Conservation (phyloP, 768 basidiomycete genomes). For the Macrolepiota fuliginosa region DNA sequence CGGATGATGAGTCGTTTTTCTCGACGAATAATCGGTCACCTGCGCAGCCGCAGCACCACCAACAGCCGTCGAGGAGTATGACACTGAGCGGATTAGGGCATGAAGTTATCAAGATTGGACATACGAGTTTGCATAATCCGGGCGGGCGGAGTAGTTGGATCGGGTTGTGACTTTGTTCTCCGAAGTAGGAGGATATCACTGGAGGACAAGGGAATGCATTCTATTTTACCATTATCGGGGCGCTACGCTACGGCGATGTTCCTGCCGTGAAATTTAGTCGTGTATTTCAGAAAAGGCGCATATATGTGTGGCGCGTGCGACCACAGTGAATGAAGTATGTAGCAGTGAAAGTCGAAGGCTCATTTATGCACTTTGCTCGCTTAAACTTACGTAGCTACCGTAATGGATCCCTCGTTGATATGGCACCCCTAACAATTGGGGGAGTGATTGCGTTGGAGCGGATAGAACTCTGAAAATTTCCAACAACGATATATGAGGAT, state of each 20-base stretch:
- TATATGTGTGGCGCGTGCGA: background rate
- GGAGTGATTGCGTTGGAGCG: background rate
- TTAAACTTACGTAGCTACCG: background rate
- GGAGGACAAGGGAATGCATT: background rate
- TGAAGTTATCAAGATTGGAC: slow-evolving; percentile 85
- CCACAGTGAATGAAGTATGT: background rate
- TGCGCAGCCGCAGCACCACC: background rate
- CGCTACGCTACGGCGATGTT: background rate
- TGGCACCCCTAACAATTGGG: background rate
- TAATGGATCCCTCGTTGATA: background rate
- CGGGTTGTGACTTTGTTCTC: slow-evolving; percentile 47
- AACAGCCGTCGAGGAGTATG: background rate
- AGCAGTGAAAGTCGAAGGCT: background rate
- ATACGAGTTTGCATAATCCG: slow-evolving; percentile 90
- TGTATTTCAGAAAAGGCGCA: background rate
- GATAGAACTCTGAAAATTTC: background rate
- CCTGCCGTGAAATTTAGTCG: background rate
- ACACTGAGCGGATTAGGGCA: slow-evolving; percentile 18
- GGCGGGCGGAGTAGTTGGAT: slow-evolving; percentile 92
- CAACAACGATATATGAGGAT: background rate
- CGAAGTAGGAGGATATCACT: background rate
- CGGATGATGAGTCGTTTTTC: slow-evolving; percentile 52
- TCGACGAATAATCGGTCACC: slow-evolving; percentile 13
- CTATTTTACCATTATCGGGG: background rate
- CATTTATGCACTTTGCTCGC: background rate